A percentile compares a stretch with the other conserved stretches of the same genome.
These are phyloP conservation scores for Annulohypoxylon truncatum DNA, from an alignment of 2,329 filamentous ascomycete genomes.

Conservation along the genomic window DNA sequence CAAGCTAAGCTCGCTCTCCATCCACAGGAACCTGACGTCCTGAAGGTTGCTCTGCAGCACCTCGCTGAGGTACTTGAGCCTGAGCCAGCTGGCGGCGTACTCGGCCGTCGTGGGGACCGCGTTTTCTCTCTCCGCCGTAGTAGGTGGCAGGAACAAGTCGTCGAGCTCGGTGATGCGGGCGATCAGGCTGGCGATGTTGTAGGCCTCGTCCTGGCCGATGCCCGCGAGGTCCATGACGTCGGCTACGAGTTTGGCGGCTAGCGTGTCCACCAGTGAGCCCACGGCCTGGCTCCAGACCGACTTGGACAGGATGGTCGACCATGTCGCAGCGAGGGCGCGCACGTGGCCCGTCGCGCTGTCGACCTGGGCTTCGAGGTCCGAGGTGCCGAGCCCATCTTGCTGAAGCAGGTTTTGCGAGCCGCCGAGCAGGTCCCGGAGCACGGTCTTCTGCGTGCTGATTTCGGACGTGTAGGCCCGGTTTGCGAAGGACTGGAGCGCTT, in stretches of 20 bases:
- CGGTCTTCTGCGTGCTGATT: conserved; percentile 69
- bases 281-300: conserved; percentile 73
- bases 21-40: conserved; percentile 72
- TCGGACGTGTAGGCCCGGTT: conserved; percentile 71
- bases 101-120: conserved; percentile 68
- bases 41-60: conserved; percentile 74
- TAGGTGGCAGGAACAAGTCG: conserved; percentile 65
- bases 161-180: conserved; percentile 68
- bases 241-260: conserved; percentile 68
- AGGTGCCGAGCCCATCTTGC: conserved; percentile 64
- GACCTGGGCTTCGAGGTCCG: conserved; percentile 54
- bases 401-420: conserved; percentile 70
- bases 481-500: conserved; percentile 69
- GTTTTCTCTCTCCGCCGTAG: conserved; percentile 45
- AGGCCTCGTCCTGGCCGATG: conserved; percentile 73
- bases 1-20: conserved; percentile 72
- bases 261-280: conserved; percentile 68
- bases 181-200: conserved; percentile 69
- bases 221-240: conserved; percentile 72
- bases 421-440: conserved; percentile 71
- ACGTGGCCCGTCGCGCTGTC: conserved; percentile 65
- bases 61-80: conserved; percentile 72
- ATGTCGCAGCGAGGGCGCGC: conserved; percentile 64
- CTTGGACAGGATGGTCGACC: conserved; percentile 68
- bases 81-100: conserved; percentile 71